Conservation (phyloP, 2,329 filamentous ascomycete species). For the Pseudogymnoascus sp. region DNA sequence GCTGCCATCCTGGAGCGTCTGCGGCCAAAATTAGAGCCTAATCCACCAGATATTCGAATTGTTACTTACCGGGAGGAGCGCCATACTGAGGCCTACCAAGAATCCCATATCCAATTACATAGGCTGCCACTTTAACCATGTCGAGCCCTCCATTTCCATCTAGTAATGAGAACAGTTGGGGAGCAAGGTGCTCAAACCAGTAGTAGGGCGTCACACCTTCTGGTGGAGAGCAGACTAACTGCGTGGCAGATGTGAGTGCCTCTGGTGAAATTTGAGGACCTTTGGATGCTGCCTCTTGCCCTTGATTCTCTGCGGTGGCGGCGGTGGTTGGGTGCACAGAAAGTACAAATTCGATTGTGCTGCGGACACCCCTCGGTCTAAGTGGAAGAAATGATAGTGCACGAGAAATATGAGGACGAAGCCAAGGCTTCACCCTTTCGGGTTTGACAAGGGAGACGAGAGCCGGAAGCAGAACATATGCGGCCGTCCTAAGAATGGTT, state of each 20-base stretch:
- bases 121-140: constrained; percentile 49
- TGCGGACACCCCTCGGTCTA: constrained; percentile 53
- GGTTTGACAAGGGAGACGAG: constrained; percentile 58
- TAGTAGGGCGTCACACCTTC: constrained; percentile 36
- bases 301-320: neutral
- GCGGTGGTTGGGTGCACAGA: constrained; percentile 48
- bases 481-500: constrained; percentile 30
- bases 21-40: constrained; percentile 13
- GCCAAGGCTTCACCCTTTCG: constrained; percentile 47
- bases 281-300: constrained; percentile 29
- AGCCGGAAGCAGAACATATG: constrained; percentile 49
- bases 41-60: constrained; percentile 6
- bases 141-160: constrained; percentile 52
- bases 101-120: constrained; percentile 58
- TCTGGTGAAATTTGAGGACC: constrained; percentile 60
- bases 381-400: constrained; percentile 53
- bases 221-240: constrained; percentile 52
- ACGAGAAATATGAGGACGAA: constrained; percentile 47
- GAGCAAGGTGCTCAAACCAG: constrained; percentile 53
- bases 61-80: constrained; percentile 43
- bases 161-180: constrained; percentile 52
- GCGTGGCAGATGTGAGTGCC: constrained; percentile 54
- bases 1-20: constrained; percentile 52
- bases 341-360: constrained; percentile 62
- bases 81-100: constrained; percentile 55